Conservation (phyloP, 2,329 filamentous ascomycete genomes). For the Sphaerulina vaccinii region DNA sequence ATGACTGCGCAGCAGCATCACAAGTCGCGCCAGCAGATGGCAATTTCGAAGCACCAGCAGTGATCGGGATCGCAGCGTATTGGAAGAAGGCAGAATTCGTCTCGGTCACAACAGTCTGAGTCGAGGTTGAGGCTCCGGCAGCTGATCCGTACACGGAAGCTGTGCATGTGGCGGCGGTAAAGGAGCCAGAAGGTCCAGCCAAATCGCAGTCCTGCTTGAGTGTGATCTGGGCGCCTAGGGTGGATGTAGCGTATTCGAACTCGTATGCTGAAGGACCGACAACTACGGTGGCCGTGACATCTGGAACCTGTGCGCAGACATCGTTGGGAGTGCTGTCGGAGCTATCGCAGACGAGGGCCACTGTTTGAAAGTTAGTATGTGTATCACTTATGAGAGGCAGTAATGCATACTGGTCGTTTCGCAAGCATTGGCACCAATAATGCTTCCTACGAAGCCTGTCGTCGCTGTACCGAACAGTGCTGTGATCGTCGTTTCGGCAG, state of each 20-base stretch:
- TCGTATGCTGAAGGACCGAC: slow-evolving; percentile 11
- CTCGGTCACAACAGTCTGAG: slow-evolving; percentile 3
- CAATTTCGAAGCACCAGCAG: slow-evolving; percentile 1
- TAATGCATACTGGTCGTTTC: slow-evolving; percentile 12
- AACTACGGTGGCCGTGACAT: slow-evolving; percentile 10
- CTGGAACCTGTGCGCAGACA: slow-evolving; percentile 2
- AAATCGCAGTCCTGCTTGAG: slow-evolving; percentile 12
- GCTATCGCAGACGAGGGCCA: slow-evolving; percentile 18
- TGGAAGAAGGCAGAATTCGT: slow-evolving; percentile 10
- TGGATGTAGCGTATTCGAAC: slow-evolving; percentile 10
- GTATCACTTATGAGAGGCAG: no score
- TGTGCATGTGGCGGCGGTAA: slow-evolving; percentile 4
- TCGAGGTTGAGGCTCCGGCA: slow-evolving; percentile 3
- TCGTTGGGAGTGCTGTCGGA: neutral
- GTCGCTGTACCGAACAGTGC: slow-evolving; percentile 13
- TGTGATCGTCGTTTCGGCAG: slow-evolving; percentile 7
- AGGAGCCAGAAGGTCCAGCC: slow-evolving; percentile 6
- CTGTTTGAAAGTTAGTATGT: no score
- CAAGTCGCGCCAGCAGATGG: slow-evolving; percentile 6
- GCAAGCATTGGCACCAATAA: slow-evolving; percentile 19
- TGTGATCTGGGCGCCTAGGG: neutral
- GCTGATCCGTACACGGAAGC: slow-evolving; percentile 6
- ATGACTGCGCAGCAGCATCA: neutral
- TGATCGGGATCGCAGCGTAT: slow-evolving; percentile 11
- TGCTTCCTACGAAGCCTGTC: slow-evolving; percentile 11